Evolutionary conservation across 2,329 filamentous ascomycete species (phyloP).

Genomic region (Pestalotiopsis sp.): DNA sequence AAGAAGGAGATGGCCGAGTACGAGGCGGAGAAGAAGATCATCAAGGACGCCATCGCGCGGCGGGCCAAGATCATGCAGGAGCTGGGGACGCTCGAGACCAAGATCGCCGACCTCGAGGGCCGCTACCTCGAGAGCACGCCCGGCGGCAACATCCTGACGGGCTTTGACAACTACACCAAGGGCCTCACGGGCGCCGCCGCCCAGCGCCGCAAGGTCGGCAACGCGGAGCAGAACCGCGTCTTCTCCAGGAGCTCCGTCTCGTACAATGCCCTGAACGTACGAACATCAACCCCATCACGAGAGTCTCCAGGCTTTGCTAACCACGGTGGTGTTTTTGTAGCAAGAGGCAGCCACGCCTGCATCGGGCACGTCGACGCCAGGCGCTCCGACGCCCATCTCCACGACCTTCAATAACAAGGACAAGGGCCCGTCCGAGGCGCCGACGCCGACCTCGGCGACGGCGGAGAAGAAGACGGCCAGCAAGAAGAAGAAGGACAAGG

Average conservation of each 20-base stretch:
- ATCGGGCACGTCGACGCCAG: slow-evolving; percentile 44
- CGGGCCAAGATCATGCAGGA: slow-evolving; percentile 38
- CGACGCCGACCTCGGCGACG: slow-evolving; percentile 57
- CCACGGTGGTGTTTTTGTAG: slow-evolving; percentile 1
- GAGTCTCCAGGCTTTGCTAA: neutral
- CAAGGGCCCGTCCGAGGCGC: slow-evolving; percentile 46
- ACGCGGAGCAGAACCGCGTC: slow-evolving; percentile 72
- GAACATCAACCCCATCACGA: slow-evolving; percentile 9
- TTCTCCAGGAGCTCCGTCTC: slow-evolving; percentile 70
- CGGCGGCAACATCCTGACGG: slow-evolving; percentile 92
- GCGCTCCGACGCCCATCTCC: slow-evolving; percentile 56
- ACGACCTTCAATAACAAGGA: slow-evolving; percentile 51
- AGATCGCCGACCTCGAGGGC: slow-evolving; percentile 81
- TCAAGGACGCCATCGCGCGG: slow-evolving; percentile 50
- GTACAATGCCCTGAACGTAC: slow-evolving; percentile 49
- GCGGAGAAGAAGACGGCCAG: slow-evolving; percentile 39
- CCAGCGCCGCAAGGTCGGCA: slow-evolving; percentile 63
- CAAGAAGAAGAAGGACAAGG: slow-evolving; percentile 57
- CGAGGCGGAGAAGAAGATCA: slow-evolving; percentile 49
- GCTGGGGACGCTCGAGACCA: slow-evolving; percentile 67
- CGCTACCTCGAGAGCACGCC: slow-evolving; percentile 89
- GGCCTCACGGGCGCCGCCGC: slow-evolving; percentile 67
- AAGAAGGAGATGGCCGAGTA: slow-evolving; percentile 39
- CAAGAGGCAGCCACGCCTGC: slow-evolving; percentile 46
- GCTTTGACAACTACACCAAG: slow-evolving; percentile 98